Evolutionary conservation across 225 moss, liverwort and hornwort genomes (phyloP).

Genomic region (Straminergon stramineum): DNA sequence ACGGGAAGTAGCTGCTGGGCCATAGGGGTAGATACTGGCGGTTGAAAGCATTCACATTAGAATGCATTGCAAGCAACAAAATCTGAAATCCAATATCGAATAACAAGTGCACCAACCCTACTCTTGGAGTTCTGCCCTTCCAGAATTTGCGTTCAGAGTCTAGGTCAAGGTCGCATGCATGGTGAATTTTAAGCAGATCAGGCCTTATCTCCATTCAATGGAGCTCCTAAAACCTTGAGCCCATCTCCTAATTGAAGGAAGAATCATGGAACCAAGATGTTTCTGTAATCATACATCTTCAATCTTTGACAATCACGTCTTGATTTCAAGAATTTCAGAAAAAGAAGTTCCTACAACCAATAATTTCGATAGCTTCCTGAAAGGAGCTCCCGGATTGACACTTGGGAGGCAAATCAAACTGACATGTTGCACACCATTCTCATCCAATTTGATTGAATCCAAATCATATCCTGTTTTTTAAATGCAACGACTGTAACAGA

Average conservation of each 20-base stretch:
- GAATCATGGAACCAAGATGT: not conserved
- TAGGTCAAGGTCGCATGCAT: not conserved
- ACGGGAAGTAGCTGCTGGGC: not conserved
- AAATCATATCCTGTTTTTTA: not conserved
- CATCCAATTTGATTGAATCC: not conserved
- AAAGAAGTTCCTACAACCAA: not conserved
- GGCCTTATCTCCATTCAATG: not conserved
- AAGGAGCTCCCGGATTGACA: not conserved
- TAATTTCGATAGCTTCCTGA: not conserved
- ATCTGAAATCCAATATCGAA: no score
- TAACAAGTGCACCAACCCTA: not conserved
- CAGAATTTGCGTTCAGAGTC: not conserved
- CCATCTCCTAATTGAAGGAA: not conserved
- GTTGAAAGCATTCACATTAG: not conserved
- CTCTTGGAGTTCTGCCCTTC: not conserved
- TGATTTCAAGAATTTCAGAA: not conserved
- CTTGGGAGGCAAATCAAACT: not conserved
- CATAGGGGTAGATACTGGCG: not conserved
- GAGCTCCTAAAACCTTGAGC: not conserved
- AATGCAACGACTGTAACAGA: not conserved
- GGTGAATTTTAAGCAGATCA: not conserved
- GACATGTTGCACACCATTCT: not conserved
- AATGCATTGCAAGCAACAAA: not conserved
- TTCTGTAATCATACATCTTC: not conserved
- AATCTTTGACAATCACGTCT: not conserved